Base-by-base conservation (phyloP, 169 alveolate species). In the Eimeria sp. region DNA sequence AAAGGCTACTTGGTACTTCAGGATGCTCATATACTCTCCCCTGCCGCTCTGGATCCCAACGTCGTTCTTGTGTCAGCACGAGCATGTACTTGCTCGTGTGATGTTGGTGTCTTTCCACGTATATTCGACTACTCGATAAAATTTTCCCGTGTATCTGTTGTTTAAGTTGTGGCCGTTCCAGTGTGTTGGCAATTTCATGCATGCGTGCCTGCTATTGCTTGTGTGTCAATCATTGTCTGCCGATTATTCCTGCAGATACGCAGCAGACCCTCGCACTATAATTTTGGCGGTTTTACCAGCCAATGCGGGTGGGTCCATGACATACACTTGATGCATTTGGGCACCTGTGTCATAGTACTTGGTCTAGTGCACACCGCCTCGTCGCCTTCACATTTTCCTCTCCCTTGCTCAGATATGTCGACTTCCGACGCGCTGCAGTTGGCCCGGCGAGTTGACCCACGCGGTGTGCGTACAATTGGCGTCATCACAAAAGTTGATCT, bases 201-300 rank as follows among this genome's bases (percentile, higher is more conserved):
- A 61, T 61, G 70, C 70, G 20, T 45, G 88, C 4, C 51, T 34
- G 63, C 4, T 14, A 43, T 34, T 76, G 9, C 61, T 13, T n/a
- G 3, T 72, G 84, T 73, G 57, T 73, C 73, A 20, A 22, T 27
- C 57, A 67, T 58, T 18, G 40, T n/a, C 88, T 89, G 70, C 49
- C 70, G 45, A 18, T 63, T 20, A 40, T 34, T 51, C 67, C 43
- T 58, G 54, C 80, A 72, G 91, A 25, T 99, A 99, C 97, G 99
- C 99, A 5, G 84, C 98, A 18, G 99, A 99, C 96, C 99, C 99
- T 14, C 98, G 99, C 78, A 99, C 99, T 5, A 99, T 99, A 72
- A 99, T 99, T 47, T 97, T 99, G 43, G 99, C 99, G 51, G 99
- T 99, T 18, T 97, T 99, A 93, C 99, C 99, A 18, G 99, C 99